Base-by-base conservation (phyloP, 306 rosid species). In the Benincasa hispida region DNA sequence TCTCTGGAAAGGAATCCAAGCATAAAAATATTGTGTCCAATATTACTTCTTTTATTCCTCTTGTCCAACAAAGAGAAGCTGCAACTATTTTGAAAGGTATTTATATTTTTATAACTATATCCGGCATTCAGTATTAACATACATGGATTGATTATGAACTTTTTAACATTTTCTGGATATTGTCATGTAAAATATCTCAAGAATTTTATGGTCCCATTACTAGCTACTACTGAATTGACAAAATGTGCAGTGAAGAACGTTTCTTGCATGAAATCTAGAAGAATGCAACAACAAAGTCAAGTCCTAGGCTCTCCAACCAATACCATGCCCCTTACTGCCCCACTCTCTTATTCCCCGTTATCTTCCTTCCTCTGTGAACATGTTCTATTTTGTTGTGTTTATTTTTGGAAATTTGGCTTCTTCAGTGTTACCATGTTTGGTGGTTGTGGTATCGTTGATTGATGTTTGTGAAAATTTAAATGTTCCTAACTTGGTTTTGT, bases 51-150 rank as follows among this genome's bases (percentile, higher is more conserved):
- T 92, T 95, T 78, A 83, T 95, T 89, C 99, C 99, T 30, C 87
- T 92, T 72, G 98, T 95, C 60, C 96, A 88, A 83, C 95, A 90
- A 87, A 90, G 93, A 78, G 97, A 92, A 89, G 90, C 97, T 32
- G 89, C 96, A 10, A 83, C 92, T 19, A 93, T 74, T 73, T 45
- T 84, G 51, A 81, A 93, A 81, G 97, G 99, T 66, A 11, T 66
- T 3, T 19, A 22, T 94, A 82, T 77, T 34, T 30, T 68, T 51
- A 8, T 60, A 47, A 45, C n/a, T 68, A 37, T 54, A 7, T n/a
- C 30, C 0, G 13, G 50, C 47, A 37, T 57, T 57, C 15, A 19
- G 15, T 72, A 27, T 45, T 48, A 47, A 72, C 51, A 12, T 27
- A 8, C 22, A 8, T 72, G 25, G 59, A 72, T 48, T 72, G 25